Conservation (phyloP, 495 filamentous ascomycete genomes). For the Lepraria neglecta region DNA sequence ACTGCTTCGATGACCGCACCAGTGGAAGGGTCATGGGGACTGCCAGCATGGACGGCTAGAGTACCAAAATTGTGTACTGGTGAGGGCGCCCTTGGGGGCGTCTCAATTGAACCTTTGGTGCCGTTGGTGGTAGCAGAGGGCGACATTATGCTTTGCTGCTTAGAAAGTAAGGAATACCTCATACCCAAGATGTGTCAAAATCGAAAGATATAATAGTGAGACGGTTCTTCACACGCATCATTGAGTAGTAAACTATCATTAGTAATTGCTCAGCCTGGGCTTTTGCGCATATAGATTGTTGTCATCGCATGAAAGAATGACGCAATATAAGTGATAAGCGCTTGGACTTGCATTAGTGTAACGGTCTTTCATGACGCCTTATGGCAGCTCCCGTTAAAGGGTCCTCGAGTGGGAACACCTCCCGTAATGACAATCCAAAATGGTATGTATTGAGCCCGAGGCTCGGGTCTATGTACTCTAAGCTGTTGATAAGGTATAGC, state of each 20-base stretch:
- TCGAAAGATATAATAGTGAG: no score
- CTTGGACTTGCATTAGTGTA: no score
- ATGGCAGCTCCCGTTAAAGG: no score
- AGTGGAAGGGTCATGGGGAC: conserved; percentile 81
- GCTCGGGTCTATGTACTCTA: background rate
- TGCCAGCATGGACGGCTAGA: conserved; percentile 85
- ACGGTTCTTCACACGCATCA: background rate
- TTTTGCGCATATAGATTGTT: background rate
- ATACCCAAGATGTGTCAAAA: no score
- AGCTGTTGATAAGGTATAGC: background rate
- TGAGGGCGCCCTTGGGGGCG: conserved; percentile 51
- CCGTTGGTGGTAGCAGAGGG: conserved; percentile 27
- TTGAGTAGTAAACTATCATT: background rate
- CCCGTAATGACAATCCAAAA: no score
- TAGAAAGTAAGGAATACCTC: no score
- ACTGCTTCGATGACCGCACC: conserved; percentile 91
- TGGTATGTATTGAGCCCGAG: background rate
- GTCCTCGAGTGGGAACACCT: no score
- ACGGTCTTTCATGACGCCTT: no score
- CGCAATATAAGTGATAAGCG: background rate
- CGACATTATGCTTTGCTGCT: conserved; percentile 33
- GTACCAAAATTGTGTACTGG: conserved; percentile 76
- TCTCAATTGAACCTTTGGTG: conserved; percentile 41
- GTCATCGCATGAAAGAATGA: conserved; percentile 1
- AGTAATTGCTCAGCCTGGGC: background rate